A percentile compares a stretch with the other conserved stretches of the same genome.
Evolutionary conservation across 192 early-diverging fungal species (phyloP).

Genomic region (Chytriomyces hyalinus): DNA sequence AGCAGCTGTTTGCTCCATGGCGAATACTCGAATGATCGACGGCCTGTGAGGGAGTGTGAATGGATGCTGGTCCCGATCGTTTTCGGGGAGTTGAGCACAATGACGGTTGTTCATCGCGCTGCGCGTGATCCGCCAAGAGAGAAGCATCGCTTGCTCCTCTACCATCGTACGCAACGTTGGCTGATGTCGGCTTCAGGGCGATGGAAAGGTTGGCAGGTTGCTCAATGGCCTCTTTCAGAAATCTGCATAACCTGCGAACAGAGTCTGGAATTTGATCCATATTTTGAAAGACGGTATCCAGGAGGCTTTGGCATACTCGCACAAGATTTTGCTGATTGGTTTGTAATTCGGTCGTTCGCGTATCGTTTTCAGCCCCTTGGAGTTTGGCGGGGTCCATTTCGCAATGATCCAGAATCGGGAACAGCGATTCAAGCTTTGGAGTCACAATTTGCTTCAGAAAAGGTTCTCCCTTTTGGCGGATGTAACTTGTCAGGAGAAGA

Average conservation of each 20-base stretch:
- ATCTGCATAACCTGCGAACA: slow-evolving; percentile 38
- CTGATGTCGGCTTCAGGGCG: too few relatives aligned
- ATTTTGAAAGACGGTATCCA: slow-evolving; percentile 32
- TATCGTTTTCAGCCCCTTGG: not conserved
- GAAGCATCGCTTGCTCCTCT: too few relatives aligned
- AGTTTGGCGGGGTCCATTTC: slow-evolving; percentile 54
- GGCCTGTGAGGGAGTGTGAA: too few relatives aligned
- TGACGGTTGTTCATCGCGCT: too few relatives aligned
- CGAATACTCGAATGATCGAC: too few relatives aligned
- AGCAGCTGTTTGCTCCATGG: too few relatives aligned
- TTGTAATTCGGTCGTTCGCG: slow-evolving; percentile 16
- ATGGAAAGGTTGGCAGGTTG: slow-evolving; percentile 11
- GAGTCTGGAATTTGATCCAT: slow-evolving; percentile 33
- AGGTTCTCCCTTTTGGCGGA: slow-evolving; percentile 43
- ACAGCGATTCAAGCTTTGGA: slow-evolving; percentile 36
- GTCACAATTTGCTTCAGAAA: slow-evolving; percentile 41
- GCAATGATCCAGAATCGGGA: slow-evolving; percentile 38
- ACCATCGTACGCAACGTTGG: too few relatives aligned
- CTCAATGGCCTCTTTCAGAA: slow-evolving; percentile 35
- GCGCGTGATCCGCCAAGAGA: too few relatives aligned
- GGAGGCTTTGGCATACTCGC: slow-evolving; percentile 28
- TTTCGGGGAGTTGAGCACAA: too few relatives aligned
- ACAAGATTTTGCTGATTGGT: slow-evolving; percentile 39
- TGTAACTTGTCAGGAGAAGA: slow-evolving; percentile 16
- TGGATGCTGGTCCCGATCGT: too few relatives aligned